A percentile compares a stretch with the other conserved stretches of the same genome.
Conservation (phyloP, 1,284 basidiomycete genomes). For the Retiboletus flavoniger region DNA sequence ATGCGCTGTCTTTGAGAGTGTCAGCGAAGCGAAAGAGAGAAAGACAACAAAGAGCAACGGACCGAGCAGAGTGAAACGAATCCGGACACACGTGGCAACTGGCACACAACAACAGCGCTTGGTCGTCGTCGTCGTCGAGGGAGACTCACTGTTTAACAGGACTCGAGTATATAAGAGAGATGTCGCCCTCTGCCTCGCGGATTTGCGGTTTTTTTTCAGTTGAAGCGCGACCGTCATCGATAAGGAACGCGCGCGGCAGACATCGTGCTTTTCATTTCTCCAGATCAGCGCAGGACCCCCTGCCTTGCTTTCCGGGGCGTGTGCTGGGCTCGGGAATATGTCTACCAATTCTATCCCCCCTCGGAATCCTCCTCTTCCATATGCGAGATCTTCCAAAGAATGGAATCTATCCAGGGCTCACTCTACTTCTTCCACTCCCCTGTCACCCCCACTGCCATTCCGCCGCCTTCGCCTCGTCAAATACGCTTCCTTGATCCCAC, state of each 20-base stretch:
- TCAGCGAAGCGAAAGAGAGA: neutral
- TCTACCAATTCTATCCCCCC: conserved; percentile 23
- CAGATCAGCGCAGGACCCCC: conserved; percentile 26
- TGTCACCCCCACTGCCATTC: conserved; percentile 11
- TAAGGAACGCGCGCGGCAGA: conserved; percentile 24
- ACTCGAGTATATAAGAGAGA: conserved; percentile 21
- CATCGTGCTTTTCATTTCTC: conserved; percentile 35
- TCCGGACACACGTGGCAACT: conserved; percentile 19
- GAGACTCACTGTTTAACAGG: neutral
- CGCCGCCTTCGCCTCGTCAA: conserved; percentile 1
- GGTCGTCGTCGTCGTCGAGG: neutral
- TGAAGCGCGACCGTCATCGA: conserved; percentile 23
- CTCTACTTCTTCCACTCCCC: conserved; percentile 9
- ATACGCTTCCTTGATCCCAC: conserved; percentile 42
- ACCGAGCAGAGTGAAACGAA: conserved; percentile 14
- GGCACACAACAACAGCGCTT: neutral
- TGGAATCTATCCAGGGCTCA: conserved; percentile 18
- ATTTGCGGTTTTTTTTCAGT: conserved; percentile 20
- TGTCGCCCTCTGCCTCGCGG: conserved; percentile 28
- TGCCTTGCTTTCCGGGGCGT: conserved; percentile 25
- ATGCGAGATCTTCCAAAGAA: conserved; percentile 20
- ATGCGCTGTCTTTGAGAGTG: conserved; percentile 13
- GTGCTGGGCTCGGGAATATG: conserved; percentile 22
- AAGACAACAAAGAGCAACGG: conserved; percentile 7
- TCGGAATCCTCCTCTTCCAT: conserved; percentile 24